Evolutionary conservation across 306 rosid species (phyloP).

Genomic region (Dalbergia cochinchinensis): DNA sequence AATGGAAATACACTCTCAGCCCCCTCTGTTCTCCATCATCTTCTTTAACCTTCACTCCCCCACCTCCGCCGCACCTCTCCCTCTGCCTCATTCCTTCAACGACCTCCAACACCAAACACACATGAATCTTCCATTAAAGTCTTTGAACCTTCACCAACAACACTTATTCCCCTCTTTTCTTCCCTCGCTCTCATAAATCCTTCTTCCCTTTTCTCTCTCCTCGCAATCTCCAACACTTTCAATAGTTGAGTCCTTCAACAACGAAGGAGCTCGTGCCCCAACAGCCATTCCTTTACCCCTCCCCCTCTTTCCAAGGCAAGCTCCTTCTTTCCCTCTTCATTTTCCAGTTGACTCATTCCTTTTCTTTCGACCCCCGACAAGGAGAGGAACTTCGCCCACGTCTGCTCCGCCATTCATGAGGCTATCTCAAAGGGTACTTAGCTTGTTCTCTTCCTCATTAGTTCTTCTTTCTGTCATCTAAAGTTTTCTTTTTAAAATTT

Average conservation of each 20-base stretch:
- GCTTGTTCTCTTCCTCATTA: constrained; percentile 85
- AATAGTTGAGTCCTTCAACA: constrained; percentile 71
- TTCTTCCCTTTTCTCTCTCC: constrained; percentile 39
- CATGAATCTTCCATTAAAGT: constrained; percentile 18
- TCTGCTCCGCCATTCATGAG: constrained; percentile 77
- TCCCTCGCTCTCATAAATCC: not conserved
- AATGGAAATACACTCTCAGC: no score
- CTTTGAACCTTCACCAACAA: constrained; percentile 45
- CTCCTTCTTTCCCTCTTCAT: not conserved
- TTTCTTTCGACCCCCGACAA: constrained; percentile 69
- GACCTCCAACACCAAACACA: no score
- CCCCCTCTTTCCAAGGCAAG: constrained; percentile 75
- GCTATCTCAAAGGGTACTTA: constrained; percentile 80
- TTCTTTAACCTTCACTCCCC: no score
- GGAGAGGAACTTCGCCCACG: constrained; percentile 78
- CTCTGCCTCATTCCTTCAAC: no score
- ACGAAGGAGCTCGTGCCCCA: constrained; percentile 78
- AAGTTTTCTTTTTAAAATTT: not conserved
- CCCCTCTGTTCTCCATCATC: no score
- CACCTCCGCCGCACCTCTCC: no score
- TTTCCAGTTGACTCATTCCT: not conserved
- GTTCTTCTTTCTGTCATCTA: constrained; percentile 25
- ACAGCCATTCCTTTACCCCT: constrained; percentile 68
- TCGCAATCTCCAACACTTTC: constrained; percentile 37
- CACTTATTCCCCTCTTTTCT: not conserved